Percentiles rank a stretch among this genome's conserved stretches.
Evolutionary conservation across 2,329 filamentous ascomycete genomes (phyloP).

Genomic region (Hymenotorrendiella dingleyae): DNA sequence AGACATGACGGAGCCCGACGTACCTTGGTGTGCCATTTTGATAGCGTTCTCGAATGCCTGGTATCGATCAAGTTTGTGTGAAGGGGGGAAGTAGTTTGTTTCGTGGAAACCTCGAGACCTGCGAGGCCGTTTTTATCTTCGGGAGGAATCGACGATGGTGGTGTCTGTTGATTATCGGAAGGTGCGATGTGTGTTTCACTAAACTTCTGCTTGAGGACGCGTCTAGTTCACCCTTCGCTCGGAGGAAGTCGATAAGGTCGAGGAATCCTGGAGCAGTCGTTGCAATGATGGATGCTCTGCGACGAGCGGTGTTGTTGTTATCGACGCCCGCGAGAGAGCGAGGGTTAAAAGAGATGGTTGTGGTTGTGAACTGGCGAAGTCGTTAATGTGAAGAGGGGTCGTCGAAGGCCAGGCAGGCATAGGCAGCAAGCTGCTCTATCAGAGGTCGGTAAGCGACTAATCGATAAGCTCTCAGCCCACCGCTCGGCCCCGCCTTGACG

Average conservation of each 20-base stretch:
- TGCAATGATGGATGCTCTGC: no score
- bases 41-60: not conserved
- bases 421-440: slow-evolving; percentile 5
- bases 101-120: not conserved
- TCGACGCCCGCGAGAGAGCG: not conserved
- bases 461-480: slow-evolving; percentile 4
- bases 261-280: no score
- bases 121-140: no score
- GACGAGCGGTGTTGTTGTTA: no score
- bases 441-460: not conserved
- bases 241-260: no score
- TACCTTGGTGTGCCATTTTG: slow-evolving; percentile 20
- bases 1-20: slow-evolving; percentile 2
- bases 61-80: no score
- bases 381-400: slow-evolving; percentile 3
- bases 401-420: not conserved
- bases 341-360: not conserved
- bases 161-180: no score
- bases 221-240: no score
- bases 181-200: no score
- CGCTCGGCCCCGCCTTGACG: not conserved
- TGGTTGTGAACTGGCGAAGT: not conserved
- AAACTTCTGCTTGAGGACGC: no score
- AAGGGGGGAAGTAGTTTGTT: no score
- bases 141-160: no score